A percentile compares a stretch with the other conserved stretches of the same genome.
Conservation (phyloP, 2,329 filamentous ascomycete species). For the Emergomyces pasteurianus region DNA sequence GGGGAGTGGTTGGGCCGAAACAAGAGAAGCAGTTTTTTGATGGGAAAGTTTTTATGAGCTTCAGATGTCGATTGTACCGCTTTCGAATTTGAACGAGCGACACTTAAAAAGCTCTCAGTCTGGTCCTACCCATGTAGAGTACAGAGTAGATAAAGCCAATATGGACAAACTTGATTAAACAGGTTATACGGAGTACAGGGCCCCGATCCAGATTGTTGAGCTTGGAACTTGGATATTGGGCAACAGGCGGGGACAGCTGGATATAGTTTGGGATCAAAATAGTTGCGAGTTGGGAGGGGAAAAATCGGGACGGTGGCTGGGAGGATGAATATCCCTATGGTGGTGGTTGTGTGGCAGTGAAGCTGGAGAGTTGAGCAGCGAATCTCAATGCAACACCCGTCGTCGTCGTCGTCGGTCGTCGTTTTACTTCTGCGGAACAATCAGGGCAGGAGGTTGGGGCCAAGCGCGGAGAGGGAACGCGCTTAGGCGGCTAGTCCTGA, state of each 20-base stretch:
- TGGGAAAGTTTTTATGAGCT: background rate
- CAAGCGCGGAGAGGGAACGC: slow-evolving; percentile 2
- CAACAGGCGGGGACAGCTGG: slow-evolving; percentile 1
- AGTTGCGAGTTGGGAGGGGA: background rate
- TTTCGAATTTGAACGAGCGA: background rate
- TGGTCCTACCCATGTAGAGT: background rate
- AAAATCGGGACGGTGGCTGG: background rate
- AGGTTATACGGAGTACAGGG: slow-evolving; percentile 1
- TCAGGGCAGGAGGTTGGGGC: slow-evolving; percentile 7
- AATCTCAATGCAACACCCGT: background rate
- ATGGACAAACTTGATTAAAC: background rate
- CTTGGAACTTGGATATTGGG: slow-evolving; percentile 2
- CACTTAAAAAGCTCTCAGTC: background rate
- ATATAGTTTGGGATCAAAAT: slow-evolving; percentile 3
- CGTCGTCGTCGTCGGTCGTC: background rate
- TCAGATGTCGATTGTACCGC: background rate
- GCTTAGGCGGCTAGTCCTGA: slow-evolving; percentile 3
- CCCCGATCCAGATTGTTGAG: background rate
- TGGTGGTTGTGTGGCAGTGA: background rate
- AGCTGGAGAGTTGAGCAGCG: background rate
- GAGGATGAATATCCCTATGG: background rate
- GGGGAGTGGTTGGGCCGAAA: background rate
- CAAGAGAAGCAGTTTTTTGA: background rate
- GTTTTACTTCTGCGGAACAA: background rate
- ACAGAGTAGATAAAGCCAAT: background rate